Evolutionary conservation across 257 asterid genomes (phyloP).

Genomic region (Cinchona pubescens): DNA sequence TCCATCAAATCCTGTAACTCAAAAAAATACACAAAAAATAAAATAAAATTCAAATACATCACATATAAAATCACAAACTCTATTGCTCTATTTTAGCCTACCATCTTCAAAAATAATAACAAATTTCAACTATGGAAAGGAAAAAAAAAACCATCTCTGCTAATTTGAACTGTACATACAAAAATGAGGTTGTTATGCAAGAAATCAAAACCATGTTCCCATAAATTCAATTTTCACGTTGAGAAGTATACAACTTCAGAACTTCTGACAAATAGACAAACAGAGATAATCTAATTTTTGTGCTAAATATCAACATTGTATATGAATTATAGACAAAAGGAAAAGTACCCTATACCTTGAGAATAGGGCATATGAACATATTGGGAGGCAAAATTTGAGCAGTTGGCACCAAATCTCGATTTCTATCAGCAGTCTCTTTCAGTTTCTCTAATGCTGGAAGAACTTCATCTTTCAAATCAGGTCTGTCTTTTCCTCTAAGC

Average conservation of each 20-base stretch:
- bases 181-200: not conserved
- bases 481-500: constrained; percentile 61
- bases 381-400: constrained; percentile 46
- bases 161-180: not conserved
- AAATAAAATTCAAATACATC: not conserved
- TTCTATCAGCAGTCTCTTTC: constrained; percentile 47
- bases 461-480: constrained; percentile 50
- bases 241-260: not conserved
- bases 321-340: not conserved
- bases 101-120: too few relatives aligned
- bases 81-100: too few relatives aligned
- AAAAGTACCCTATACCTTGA: constrained; percentile 41
- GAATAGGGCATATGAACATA: constrained; percentile 71
- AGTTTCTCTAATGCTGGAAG: constrained; percentile 63
- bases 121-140: not conserved
- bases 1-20: constrained; percentile 64
- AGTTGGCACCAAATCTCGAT: constrained; percentile 30
- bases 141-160: too few relatives aligned
- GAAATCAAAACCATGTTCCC: not conserved
- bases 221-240: not conserved
- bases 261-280: not conserved
- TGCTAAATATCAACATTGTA: not conserved
- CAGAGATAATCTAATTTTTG: not conserved
- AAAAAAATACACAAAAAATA: not conserved
- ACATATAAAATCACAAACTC: not conserved